Conservation (phyloP, 2,329 filamentous ascomycete genomes). For the Amauroascus niger region DNA sequence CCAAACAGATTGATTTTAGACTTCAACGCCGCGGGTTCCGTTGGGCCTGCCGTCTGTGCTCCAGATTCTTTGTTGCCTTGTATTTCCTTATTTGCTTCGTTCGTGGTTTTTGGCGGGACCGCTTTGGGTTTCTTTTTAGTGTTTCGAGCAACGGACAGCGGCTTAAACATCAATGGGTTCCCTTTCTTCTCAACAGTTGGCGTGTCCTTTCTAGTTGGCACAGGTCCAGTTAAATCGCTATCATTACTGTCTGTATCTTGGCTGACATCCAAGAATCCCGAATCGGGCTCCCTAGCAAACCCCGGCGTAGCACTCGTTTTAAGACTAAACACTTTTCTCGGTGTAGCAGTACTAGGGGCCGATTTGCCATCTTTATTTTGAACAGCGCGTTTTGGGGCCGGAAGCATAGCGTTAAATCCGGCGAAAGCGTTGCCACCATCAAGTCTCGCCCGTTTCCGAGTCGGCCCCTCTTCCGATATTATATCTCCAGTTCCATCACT, state of each 20-base stretch:
- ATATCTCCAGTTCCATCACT: constrained; percentile 26
- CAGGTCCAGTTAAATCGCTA: constrained; percentile 16
- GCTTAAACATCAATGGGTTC: constrained; percentile 79
- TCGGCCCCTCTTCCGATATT: constrained; percentile 26
- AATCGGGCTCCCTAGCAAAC: constrained; percentile 50
- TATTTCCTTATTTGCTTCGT: constrained; percentile 14
- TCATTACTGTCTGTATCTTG: not conserved
- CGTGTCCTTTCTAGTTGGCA: constrained; percentile 24
- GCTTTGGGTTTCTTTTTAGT: constrained; percentile 52
- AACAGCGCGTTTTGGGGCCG: constrained; percentile 59
- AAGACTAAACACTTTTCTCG: constrained; percentile 54
- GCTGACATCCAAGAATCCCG: constrained; percentile 37
- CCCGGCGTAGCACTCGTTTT: constrained; percentile 77
- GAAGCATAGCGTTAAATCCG: constrained; percentile 78
- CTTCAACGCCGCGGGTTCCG: constrained; percentile 24
- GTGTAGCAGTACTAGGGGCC: constrained; percentile 24
- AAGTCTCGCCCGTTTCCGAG: constrained; percentile 9
- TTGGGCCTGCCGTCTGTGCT: constrained; percentile 7
- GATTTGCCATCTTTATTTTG: constrained; percentile 19
- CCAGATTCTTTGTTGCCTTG: constrained; percentile 17
- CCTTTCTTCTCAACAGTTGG: constrained; percentile 49
- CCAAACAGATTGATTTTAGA: constrained; percentile 40
- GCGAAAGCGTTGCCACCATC: constrained; percentile 53
- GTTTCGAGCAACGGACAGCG: constrained; percentile 71
- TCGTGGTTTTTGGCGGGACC: constrained; percentile 17